Evolutionary conservation across 768 basidiomycete genomes (phyloP).

Genomic region (Panaeolus cyanescens): DNA sequence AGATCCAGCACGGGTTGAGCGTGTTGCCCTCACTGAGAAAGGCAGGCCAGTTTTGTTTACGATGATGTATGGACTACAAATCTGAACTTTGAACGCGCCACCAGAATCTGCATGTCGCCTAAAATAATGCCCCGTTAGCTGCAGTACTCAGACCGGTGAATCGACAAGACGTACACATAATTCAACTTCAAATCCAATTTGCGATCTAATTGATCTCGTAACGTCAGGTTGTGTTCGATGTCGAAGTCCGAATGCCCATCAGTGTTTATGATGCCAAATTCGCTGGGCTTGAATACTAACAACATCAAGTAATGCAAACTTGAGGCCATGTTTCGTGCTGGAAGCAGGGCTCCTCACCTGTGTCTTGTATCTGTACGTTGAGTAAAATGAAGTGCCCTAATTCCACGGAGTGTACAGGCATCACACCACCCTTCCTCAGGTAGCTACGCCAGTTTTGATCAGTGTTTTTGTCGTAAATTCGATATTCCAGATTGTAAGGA

Average conservation of each 20-base stretch:
- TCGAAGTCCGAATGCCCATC: slow-evolving; percentile 90
- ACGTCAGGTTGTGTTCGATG: slow-evolving; percentile 67
- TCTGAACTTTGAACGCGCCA: slow-evolving; percentile 94
- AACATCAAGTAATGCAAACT: background rate
- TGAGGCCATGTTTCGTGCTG: background rate
- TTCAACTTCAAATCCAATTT: slow-evolving; percentile 85
- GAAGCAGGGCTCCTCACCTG: slow-evolving; percentile 49
- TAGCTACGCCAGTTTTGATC: slow-evolving; percentile 95
- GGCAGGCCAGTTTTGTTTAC: slow-evolving; percentile 92
- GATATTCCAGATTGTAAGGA: slow-evolving; percentile 92
- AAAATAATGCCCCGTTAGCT: background rate
- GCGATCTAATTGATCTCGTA: slow-evolving; percentile 73
- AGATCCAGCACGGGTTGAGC: slow-evolving; percentile 60
- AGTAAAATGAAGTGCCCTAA: slow-evolving; percentile 86
- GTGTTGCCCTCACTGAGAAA: slow-evolving; percentile 68
- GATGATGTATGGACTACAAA: slow-evolving; percentile 88
- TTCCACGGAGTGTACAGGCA: slow-evolving; percentile 97
- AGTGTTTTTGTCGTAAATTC: slow-evolving; percentile 95
- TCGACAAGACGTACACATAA: slow-evolving; percentile 69
- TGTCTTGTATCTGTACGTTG: slow-evolving; percentile 90
- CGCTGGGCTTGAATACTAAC: slow-evolving; percentile 87
- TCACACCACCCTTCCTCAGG: slow-evolving; percentile 88
- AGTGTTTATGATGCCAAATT: slow-evolving; percentile 97
- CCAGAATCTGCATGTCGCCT: slow-evolving; percentile 87
- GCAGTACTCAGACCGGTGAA: background rate